Conservation (phyloP, 1,139 yeast species). For the Sugiyamaella japonica region DNA sequence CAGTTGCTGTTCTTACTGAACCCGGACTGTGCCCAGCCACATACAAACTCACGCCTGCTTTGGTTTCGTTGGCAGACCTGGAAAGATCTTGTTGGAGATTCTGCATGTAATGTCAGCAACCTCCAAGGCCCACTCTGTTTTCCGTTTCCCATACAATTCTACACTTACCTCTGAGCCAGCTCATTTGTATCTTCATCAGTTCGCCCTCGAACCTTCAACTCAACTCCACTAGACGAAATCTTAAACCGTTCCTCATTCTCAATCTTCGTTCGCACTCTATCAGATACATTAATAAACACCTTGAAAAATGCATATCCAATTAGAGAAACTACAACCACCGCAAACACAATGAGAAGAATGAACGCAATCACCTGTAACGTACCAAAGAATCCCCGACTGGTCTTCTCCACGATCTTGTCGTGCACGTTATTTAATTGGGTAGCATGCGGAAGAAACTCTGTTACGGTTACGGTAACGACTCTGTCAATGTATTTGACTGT, state of each 20-base stretch:
- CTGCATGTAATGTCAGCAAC: constrained; percentile 9
- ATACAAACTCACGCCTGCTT: constrained; percentile 1
- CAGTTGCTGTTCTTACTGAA: background rate
- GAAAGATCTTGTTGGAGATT: constrained; percentile 18
- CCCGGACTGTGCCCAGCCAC: background rate
- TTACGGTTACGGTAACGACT: constrained; percentile 10
- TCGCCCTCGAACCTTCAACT: constrained; percentile 19
- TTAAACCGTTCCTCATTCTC: constrained; percentile 22
- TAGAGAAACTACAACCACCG: constrained; percentile 4
- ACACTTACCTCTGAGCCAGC: constrained; percentile 24
- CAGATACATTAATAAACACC: constrained; percentile 18
- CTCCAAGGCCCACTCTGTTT: no score
- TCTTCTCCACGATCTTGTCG: background rate
- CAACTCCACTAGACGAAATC: constrained; percentile 22
- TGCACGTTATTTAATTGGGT: constrained; percentile 1
- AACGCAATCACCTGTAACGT: constrained; percentile 11
- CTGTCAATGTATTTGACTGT: constrained; percentile 7
- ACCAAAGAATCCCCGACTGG: constrained; percentile 5
- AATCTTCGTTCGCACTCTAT: constrained; percentile 21
- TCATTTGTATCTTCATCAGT: constrained; percentile 20
- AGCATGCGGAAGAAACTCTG: constrained; percentile 6
- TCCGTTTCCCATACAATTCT: background rate
- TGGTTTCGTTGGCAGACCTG: constrained; percentile 17
- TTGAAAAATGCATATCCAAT: constrained; percentile 22
- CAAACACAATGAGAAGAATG: constrained; percentile 8